phyloP scores from a whole-genome alignment of 495 filamentous ascomycete genomes.

The Letharia columbiana region DNA sequence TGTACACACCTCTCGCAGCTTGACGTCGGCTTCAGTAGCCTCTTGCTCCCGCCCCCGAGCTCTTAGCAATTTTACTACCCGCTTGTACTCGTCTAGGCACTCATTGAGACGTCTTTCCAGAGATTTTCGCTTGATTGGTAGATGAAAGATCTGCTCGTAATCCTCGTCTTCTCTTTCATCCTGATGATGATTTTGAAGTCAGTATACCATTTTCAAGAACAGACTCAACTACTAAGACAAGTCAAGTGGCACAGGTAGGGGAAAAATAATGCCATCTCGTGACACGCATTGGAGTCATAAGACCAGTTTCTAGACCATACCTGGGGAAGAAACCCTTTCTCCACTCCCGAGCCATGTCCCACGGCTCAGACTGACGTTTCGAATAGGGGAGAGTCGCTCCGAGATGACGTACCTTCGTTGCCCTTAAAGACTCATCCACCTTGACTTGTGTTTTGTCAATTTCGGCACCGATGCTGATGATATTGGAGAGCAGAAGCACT shows the following conservation, averaged over 20 bases:
- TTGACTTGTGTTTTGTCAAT: neutral
- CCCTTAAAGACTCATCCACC: neutral
- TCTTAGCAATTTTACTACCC: neutral
- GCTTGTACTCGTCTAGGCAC: neutral
- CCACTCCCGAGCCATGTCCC: neutral
- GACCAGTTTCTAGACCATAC: neutral
- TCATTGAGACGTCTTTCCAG: neutral
- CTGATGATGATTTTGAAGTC: neutral
- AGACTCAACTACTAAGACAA: neutral
- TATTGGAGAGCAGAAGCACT: neutral
- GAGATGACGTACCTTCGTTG: neutral
- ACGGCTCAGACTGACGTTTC: neutral
- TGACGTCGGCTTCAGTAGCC: neutral
- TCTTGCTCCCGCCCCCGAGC: neutral
- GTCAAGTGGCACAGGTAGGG: neutral
- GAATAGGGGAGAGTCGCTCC: no score
- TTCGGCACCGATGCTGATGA: neutral
- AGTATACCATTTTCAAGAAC: neutral
- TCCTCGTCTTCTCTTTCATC: constrained; percentile 1
- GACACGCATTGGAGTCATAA: neutral
- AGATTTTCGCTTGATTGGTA: neutral
- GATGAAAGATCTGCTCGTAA: neutral
- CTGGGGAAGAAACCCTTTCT: neutral
- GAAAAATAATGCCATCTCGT: neutral
- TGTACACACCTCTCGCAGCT: constrained; percentile 3